Conservation (phyloP, 1,284 basidiomycete genomes). For the Wallemia mellicola region DNA sequence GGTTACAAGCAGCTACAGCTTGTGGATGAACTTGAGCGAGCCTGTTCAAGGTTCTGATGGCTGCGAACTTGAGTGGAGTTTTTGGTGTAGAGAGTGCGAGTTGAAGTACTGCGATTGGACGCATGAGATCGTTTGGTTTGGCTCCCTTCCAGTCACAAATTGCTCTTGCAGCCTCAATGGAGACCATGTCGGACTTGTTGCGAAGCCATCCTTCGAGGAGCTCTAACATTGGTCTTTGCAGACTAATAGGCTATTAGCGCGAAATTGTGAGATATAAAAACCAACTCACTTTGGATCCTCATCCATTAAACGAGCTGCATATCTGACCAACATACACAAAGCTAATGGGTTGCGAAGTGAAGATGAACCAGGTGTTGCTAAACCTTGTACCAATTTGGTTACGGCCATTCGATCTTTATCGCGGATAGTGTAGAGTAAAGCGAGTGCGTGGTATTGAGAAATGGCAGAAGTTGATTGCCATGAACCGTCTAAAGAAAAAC, state of each 20-base stretch:
- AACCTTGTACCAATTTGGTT: constrained; percentile 96
- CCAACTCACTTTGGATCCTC: constrained; percentile 97
- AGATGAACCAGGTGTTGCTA: constrained; percentile 58
- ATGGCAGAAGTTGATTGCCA: constrained; percentile 67
- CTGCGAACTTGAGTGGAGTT: constrained; percentile 81
- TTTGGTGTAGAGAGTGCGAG: constrained; percentile 81
- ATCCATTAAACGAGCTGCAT: constrained; percentile 89
- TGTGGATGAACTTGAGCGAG: constrained; percentile 55
- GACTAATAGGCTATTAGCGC: too few species aligned
- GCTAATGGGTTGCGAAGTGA: constrained; percentile 86
- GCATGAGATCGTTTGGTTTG: constrained; percentile 41
- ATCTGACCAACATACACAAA: constrained; percentile 95
- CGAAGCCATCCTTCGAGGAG: constrained; percentile 80
- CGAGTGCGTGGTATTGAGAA: constrained; percentile 90
- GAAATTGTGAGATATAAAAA: too few species aligned
- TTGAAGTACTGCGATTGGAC: constrained; percentile 76
- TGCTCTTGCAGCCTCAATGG: constrained; percentile 86
- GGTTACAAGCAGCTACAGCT: constrained; percentile 73
- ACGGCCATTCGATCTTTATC: constrained; percentile 97
- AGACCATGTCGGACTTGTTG: constrained; percentile 99
- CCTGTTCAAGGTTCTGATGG: constrained; percentile 74
- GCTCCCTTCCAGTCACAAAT: constrained; percentile 88
- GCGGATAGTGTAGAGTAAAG: constrained; percentile 74
- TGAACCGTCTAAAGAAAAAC: constrained; percentile 42
- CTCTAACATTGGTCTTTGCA: constrained; percentile 86